phyloP scores from a whole-genome alignment of 441 rosid species.

The Adansonia madagascariensis region DNA sequence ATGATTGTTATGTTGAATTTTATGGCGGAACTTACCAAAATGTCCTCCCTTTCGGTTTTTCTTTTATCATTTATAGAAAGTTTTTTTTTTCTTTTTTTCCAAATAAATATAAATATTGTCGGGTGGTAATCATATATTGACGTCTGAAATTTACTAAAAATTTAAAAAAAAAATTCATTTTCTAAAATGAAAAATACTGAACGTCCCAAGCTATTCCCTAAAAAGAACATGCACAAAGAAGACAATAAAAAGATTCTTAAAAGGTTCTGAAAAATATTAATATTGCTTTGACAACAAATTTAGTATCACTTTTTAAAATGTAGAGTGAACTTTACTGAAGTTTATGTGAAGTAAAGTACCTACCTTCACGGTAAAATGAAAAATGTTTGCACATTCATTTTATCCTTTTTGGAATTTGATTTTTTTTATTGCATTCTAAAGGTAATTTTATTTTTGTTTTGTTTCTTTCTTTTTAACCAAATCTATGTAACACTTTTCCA shows the following conservation, averaged over 20 bases:
- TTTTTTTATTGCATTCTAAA: not conserved
- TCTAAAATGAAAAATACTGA: no score
- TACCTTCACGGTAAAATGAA: not conserved
- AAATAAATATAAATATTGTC: not conserved
- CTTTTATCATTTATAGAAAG: not conserved
- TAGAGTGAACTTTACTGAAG: slow-evolving; percentile 12
- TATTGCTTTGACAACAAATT: slow-evolving; percentile 25
- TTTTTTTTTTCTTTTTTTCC: not conserved
- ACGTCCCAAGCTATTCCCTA: slow-evolving; percentile 3
- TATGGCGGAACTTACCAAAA: not conserved
- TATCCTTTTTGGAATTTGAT: no score
- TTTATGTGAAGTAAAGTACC: not conserved
- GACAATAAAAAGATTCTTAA: not conserved
- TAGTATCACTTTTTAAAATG: slow-evolving; percentile 8
- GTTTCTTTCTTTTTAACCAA: no score
- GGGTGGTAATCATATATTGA: not conserved
- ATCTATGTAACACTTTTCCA: no score
- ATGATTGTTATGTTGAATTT: not conserved
- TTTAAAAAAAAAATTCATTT: not conserved
- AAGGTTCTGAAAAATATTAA: not conserved
- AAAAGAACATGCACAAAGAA: not conserved
- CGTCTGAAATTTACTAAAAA: no score
- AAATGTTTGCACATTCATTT: not conserved
- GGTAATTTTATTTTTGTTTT: not conserved
- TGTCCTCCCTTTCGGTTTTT: not conserved